These are phyloP conservation scores for Microthyrium microscopicum DNA, from an alignment of 2,329 filamentous ascomycete species.

Conservation along the genomic window DNA sequence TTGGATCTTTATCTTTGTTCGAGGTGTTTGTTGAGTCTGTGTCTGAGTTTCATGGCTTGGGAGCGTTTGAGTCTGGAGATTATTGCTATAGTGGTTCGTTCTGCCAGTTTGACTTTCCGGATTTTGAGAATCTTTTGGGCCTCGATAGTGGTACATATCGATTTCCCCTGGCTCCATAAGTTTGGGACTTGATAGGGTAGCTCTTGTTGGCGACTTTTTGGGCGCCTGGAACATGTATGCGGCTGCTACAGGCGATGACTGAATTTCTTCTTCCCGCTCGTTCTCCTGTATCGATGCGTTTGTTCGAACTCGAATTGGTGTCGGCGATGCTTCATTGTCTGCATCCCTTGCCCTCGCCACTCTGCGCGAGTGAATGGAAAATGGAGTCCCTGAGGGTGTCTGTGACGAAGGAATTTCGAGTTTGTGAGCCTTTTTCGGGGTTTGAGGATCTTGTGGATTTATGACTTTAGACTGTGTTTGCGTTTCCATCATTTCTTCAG, in stretches of 20 bases:
- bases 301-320: not conserved
- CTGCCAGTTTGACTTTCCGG: too few species aligned
- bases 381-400: constrained; percentile 2
- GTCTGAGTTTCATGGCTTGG: too few species aligned
- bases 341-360: not conserved
- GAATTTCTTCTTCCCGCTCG: not conserved
- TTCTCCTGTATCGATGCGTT: not conserved
- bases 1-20: too few species aligned
- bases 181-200: too few species aligned
- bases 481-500: too few species aligned
- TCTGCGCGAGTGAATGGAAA: constrained; percentile 4
- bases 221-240: not conserved
- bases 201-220: constrained; percentile 1
- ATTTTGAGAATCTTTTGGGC: too few species aligned
- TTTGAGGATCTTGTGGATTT: not conserved
- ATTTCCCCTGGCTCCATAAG: too few species aligned
- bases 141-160: too few species aligned
- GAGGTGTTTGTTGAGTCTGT: too few species aligned
- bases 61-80: too few species aligned
- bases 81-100: too few species aligned
- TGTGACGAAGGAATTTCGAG: constrained; percentile 4
- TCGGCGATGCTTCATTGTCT: not conserved
- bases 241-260: not conserved
- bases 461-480: too few species aligned
- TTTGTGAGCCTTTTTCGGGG: not conserved